Base-by-base conservation (phyloP, 441 rosid species). In the Capsella rubella region DNA sequence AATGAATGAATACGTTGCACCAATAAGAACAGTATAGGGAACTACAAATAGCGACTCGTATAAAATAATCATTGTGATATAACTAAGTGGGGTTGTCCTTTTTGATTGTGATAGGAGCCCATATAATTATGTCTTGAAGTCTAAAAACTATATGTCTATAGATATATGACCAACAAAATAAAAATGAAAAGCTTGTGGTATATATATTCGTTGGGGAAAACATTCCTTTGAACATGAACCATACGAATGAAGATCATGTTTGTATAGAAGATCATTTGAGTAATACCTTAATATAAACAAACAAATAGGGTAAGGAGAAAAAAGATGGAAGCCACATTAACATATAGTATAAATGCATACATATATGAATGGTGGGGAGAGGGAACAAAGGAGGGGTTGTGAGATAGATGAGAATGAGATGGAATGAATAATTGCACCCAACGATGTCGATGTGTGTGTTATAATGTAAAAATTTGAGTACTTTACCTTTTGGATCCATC, bases 381-480 rank as follows among this genome's bases (percentile, higher is more conserved):
- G 84, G 87, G 81, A 64, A 71, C 76, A 71, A 66, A 72, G 46
- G 77, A 71, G 64, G 47, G 29, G 69, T 53, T 59, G 25, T 21
- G 51, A 72, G 87, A 83, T 84, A 78, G 84, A 87, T 21, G 25
- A 21, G 25, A 21, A 21, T 21, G 25, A 21, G 25, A 21, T 78
- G 89, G 87, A 80, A 84, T 80, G 87, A 92, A 87, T 90, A 87
- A 89, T 92, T 89, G 92, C 88, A 82, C 78, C 90, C 81, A 73
- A n/a, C 77, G 67, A 71, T 77, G 68, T 64, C 25, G 25, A 21
- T 21, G 25, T 21, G 25, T 21, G 25, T 21, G 25, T 21, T 21
- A 8, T 34, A 40, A 64, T 64, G 69, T 52, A 72, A 67, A 71
- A 21, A 21, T 21, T 21, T 2, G 2, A 71, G 87, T 89, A 89